Conservation (phyloP, 352 stramenopile genomes). For the Nothophytophthora sp. region DNA sequence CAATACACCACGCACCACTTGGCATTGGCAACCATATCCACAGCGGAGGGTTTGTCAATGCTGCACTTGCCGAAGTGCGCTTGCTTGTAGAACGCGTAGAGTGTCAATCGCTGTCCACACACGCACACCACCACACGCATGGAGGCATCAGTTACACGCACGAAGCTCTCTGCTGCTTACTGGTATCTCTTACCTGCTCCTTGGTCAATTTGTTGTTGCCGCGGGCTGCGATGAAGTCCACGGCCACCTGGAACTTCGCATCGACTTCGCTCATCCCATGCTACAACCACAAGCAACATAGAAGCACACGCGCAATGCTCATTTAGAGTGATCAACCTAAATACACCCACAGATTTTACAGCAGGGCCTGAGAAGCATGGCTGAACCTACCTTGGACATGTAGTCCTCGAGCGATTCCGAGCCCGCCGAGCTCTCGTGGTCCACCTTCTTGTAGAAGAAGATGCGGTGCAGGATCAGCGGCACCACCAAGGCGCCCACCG, state of each 20-base stretch:
- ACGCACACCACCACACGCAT: not conserved
- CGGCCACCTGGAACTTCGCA: conserved; percentile 70
- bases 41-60: conserved; percentile 54
- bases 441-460: conserved; percentile 40
- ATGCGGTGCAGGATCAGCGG: conserved; percentile 59
- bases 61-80: conserved; percentile 58
- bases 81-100: conserved; percentile 88
- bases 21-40: conserved; percentile 65
- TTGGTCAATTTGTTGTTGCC: conserved; percentile 57
- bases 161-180: not conserved
- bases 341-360: conserved; percentile 1
- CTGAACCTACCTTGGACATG: conserved; percentile 37
- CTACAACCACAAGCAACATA: too few relatives aligned
- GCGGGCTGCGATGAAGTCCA: conserved; percentile 59
- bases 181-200: conserved; percentile 44
- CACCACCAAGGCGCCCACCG: conserved; percentile 33
- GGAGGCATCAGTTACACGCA: not conserved
- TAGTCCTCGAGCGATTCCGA: conserved; percentile 56
- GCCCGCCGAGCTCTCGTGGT: conserved; percentile 32
- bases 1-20: conserved; percentile 55
- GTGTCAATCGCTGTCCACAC: conserved; percentile 51
- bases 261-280: conserved; percentile 63
- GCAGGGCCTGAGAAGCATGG: not conserved
- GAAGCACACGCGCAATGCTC: not conserved
- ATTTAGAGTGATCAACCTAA: not conserved